Conservation (phyloP, 441 rosid genomes). For the California macrophylla region DNA sequence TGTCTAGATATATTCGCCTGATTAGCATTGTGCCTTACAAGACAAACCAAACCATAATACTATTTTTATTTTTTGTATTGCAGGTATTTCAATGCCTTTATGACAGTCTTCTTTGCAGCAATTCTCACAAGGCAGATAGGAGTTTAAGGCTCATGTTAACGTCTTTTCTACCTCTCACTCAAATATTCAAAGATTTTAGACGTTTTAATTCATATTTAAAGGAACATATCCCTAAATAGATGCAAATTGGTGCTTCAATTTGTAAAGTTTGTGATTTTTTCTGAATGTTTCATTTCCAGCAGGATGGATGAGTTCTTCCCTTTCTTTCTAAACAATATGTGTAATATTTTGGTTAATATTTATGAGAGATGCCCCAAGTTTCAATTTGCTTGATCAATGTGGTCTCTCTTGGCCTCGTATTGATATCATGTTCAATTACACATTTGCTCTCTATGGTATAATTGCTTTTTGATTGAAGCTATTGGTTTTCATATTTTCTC, state of each 20-base stretch:
- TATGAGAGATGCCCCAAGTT: neutral
- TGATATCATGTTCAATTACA: too few species aligned
- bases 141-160: neutral
- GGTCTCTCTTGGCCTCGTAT: too few species aligned
- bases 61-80: neutral
- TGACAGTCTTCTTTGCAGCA: neutral
- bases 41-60: neutral
- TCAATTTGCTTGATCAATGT: too few species aligned
- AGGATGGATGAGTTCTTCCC: neutral
- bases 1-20: neutral
- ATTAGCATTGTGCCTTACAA: neutral
- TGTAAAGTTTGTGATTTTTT: neutral
- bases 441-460: too few species aligned
- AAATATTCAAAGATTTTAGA: neutral
- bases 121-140: constrained; percentile 1
- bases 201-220: neutral
- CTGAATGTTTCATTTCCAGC: neutral
- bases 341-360: neutral
- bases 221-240: neutral
- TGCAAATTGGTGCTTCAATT: neutral
- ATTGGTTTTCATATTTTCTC: neutral
- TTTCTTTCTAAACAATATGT: neutral
- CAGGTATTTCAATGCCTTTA: constrained; percentile 7
- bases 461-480: too few species aligned
- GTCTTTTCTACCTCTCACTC: neutral